phyloP scores from a whole-genome alignment of 441 rosid species.

The Syzygium malaccense region DNA sequence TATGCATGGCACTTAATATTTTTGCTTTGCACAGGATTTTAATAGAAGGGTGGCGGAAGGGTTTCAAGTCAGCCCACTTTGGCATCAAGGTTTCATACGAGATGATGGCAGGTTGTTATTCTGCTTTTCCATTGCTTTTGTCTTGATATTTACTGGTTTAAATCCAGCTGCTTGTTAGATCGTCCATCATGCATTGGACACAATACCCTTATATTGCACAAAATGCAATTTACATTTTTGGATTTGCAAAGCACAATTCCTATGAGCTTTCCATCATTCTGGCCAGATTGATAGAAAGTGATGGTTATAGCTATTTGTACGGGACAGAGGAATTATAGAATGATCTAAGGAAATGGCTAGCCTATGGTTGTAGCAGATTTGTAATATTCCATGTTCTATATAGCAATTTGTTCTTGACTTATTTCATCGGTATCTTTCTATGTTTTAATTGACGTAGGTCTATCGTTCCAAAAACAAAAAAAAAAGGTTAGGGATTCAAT shows the following conservation, averaged over 20 bases:
- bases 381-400: background rate
- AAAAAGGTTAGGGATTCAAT: background rate
- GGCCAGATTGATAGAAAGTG: background rate
- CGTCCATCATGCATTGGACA: background rate
- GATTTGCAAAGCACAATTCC: background rate
- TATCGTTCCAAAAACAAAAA: background rate
- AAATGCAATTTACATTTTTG: background rate
- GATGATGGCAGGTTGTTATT: slow-evolving; percentile 82
- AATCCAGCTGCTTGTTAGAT: background rate
- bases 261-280: background rate
- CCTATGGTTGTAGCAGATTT: background rate
- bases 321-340: background rate
- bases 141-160: background rate
- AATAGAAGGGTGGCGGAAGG: slow-evolving; percentile 68
- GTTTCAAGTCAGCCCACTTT: slow-evolving; percentile 87
- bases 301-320: background rate
- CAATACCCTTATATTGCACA: background rate
- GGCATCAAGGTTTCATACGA: slow-evolving; percentile 91
- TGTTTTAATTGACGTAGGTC: background rate
- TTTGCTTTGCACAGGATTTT: slow-evolving; percentile 46
- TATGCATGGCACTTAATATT: background rate
- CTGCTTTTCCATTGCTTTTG: background rate
- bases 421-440: background rate
- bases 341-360: background rate
- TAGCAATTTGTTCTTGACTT: background rate